Conservation (phyloP, 345 rosid genomes). For the Ailanthus altissimus region DNA sequence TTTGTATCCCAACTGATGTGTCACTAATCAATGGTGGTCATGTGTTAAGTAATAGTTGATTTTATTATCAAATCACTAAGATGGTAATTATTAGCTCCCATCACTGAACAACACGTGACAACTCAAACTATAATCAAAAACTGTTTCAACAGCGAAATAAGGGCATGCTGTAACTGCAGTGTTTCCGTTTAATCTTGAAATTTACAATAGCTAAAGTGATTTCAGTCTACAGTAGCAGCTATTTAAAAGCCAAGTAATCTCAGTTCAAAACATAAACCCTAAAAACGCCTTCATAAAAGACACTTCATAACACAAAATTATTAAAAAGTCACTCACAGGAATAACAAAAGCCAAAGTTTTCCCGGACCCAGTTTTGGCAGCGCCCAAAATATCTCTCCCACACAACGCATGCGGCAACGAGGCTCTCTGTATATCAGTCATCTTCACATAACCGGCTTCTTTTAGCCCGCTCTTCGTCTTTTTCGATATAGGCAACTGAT, state of each 20-base stretch:
- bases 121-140: neutral
- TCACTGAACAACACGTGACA: neutral
- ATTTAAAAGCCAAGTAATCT: too few species aligned
- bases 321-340: conserved; percentile 56
- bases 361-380: conserved; percentile 95
- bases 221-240: too few species aligned
- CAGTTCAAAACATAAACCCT: too few species aligned
- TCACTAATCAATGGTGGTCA: too few species aligned
- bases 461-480: conserved; percentile 69
- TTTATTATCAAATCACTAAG: too few species aligned
- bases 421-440: conserved; percentile 90
- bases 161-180: too few species aligned
- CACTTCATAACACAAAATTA: neutral
- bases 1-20: too few species aligned
- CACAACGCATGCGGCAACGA: conserved; percentile 85
- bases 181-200: too few species aligned
- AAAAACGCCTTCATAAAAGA: neutral
- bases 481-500: conserved; percentile 73
- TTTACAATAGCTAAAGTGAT: too few species aligned
- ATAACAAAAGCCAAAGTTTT: conserved; percentile 89
- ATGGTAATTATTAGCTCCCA: too few species aligned
- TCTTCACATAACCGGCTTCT: conserved; percentile 47
- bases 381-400: conserved; percentile 88
- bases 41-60: too few species aligned
- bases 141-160: neutral